These are phyloP conservation scores for Hemileia vastatrix DNA, from an alignment of 1,284 basidiomycete species.

Conservation along the genomic window DNA sequence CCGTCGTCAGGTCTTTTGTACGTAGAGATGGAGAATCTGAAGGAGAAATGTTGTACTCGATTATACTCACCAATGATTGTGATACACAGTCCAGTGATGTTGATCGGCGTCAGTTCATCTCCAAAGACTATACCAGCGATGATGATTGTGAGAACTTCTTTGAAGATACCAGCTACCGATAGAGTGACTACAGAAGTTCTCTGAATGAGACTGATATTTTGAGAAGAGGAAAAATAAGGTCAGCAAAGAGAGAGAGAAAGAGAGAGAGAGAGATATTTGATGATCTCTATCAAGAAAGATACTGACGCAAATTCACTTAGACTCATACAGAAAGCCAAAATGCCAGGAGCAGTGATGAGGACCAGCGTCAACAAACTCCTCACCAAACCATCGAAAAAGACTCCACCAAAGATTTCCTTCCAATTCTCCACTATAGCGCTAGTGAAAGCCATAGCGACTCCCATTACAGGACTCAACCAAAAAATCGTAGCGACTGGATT, in stretches of 20 bases:
- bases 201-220: constrained; percentile 74
- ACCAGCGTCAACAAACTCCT: constrained; percentile 54
- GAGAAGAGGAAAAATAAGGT: neutral
- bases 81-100: constrained; percentile 76
- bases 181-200: constrained; percentile 88
- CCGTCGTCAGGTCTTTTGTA: too few species aligned
- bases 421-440: constrained; percentile 69
- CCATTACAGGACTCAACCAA: constrained; percentile 87
- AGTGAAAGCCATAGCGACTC: constrained; percentile 58
- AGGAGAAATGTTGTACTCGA: too few species aligned
- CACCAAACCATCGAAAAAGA: constrained; percentile 57
- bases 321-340: constrained; percentile 87
- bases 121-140: constrained; percentile 85
- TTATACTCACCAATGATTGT: constrained; percentile 80
- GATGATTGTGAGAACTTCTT: constrained; percentile 89
- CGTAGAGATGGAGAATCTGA: too few species aligned
- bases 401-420: constrained; percentile 56
- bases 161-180: constrained; percentile 95
- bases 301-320: constrained; percentile 88
- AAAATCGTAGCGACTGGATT: constrained; percentile 88
- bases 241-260: neutral
- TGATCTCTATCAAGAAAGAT: too few species aligned
- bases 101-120: constrained; percentile 80
- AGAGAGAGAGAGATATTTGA: too few species aligned
- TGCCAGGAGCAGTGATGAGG: constrained; percentile 64